Evolutionary conservation across 2,329 filamentous ascomycete species (phyloP).

Genomic region (Cercospora sp.): DNA sequence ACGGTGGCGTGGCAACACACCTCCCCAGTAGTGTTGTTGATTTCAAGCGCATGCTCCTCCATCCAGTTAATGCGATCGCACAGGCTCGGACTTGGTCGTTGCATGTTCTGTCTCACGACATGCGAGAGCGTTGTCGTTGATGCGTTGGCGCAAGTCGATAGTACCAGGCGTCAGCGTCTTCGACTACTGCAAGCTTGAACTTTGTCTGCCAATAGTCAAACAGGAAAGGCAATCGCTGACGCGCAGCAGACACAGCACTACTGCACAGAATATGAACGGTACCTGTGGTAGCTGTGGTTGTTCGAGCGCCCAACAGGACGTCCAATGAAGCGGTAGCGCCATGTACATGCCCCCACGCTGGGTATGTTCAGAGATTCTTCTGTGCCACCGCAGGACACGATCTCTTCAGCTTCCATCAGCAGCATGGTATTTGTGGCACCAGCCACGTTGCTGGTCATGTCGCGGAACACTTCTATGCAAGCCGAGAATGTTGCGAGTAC

Average conservation of each 20-base stretch:
- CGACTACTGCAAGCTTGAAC: neutral
- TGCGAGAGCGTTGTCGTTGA: neutral
- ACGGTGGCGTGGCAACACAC: neutral
- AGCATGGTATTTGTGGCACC: neutral
- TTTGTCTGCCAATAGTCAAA: neutral
- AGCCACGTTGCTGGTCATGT: slow-evolving; percentile 5
- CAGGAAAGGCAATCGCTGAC: neutral
- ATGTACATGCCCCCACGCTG: neutral
- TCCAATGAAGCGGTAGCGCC: neutral
- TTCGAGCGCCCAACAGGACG: neutral
- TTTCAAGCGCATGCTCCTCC: neutral
- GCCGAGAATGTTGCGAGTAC: neutral
- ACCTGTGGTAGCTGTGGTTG: neutral
- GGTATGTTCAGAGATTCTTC: neutral
- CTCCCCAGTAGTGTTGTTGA: neutral
- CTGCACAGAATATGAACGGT: neutral
- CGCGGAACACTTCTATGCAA: neutral
- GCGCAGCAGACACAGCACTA: neutral
- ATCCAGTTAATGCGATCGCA: slow-evolving; percentile 3
- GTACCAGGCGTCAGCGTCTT: neutral
- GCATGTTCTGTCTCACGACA: neutral
- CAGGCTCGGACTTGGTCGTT: neutral
- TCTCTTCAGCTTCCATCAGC: neutral
- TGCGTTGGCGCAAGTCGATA: neutral
- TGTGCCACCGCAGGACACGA: neutral